Percentiles rank a stretch among this genome's conserved stretches.
These are phyloP conservation scores for Bullera alba DNA, from an alignment of 768 basidiomycete species.

Conservation along the genomic window DNA sequence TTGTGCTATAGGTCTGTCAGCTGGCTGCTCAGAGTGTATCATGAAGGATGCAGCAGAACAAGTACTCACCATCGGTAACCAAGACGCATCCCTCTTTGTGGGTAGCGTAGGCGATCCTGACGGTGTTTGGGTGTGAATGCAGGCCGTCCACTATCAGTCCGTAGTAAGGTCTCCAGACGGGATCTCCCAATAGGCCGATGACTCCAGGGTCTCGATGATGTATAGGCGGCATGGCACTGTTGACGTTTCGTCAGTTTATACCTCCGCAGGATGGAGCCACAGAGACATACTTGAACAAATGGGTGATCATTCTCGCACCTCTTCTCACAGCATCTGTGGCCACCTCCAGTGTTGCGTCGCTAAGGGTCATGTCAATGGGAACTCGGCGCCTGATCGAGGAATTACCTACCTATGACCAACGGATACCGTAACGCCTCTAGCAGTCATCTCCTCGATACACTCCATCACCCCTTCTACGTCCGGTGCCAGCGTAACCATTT, in stretches of 20 bases:
- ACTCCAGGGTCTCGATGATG: constrained; percentile 85
- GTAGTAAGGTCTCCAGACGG: constrained; percentile 71
- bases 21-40: not conserved
- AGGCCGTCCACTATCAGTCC: constrained; percentile 86
- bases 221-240: constrained; percentile 40
- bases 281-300: constrained; percentile 63
- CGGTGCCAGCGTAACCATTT: constrained; percentile 79
- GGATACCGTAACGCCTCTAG: constrained; percentile 68
- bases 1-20: constrained; percentile 37
- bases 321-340: constrained; percentile 63
- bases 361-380: constrained; percentile 38
- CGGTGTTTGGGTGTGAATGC: constrained; percentile 84
- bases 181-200: constrained; percentile 73
- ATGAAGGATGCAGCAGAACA: not conserved
- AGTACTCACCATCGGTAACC: constrained; percentile 70
- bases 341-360: constrained; percentile 65
- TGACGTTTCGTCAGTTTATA: constrained; percentile 36
- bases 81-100: constrained; percentile 80
- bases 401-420: constrained; percentile 72
- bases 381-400: not conserved
- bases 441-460: constrained; percentile 56
- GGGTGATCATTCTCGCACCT: constrained; percentile 80
- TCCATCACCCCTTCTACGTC: constrained; percentile 77
- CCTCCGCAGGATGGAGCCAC: constrained; percentile 56
- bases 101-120: constrained; percentile 76